Evolutionary conservation across 23 red algal genomes (phyloP).

Genomic region (Gracilaria gracilis): DNA sequence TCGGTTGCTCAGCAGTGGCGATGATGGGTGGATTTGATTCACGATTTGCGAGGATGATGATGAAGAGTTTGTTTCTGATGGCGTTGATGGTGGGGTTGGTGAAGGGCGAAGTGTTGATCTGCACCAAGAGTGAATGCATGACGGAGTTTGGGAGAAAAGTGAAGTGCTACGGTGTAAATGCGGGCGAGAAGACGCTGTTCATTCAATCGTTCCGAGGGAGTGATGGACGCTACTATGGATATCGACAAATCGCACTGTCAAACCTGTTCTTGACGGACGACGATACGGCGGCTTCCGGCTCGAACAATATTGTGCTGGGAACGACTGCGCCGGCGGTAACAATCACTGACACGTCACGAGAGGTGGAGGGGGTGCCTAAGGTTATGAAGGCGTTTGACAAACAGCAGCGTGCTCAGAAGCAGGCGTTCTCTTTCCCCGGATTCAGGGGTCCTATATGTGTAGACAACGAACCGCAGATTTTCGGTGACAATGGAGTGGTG

Average conservation of each 20-base stretch:
- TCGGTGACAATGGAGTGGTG: not conserved
- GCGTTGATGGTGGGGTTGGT: not conserved
- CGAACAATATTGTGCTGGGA: too few relatives aligned
- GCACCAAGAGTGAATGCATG: not conserved
- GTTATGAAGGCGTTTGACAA: too few relatives aligned
- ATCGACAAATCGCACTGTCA: not conserved
- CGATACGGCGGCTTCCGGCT: not conserved
- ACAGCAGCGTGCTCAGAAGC: too few relatives aligned
- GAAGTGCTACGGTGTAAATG: not conserved
- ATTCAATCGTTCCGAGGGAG: not conserved
- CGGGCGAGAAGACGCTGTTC: not conserved
- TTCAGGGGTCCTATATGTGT: too few relatives aligned
- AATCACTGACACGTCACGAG: too few relatives aligned
- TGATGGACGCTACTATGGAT: not conserved
- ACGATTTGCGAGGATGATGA: too few relatives aligned
- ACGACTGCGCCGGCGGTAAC: too few relatives aligned
- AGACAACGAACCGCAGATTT: not conserved
- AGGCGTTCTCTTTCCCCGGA: too few relatives aligned
- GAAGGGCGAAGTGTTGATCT: not conserved
- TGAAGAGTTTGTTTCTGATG: not conserved
- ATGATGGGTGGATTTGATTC: too few relatives aligned
- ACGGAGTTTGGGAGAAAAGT: not conserved
- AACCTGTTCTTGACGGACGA: not conserved
- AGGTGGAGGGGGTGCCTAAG: too few relatives aligned
- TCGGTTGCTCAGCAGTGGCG: too few relatives aligned